Evolutionary conservation across 164 flowering plant genomes (phyloP).

Genomic region (Buxus sempervirens): DNA sequence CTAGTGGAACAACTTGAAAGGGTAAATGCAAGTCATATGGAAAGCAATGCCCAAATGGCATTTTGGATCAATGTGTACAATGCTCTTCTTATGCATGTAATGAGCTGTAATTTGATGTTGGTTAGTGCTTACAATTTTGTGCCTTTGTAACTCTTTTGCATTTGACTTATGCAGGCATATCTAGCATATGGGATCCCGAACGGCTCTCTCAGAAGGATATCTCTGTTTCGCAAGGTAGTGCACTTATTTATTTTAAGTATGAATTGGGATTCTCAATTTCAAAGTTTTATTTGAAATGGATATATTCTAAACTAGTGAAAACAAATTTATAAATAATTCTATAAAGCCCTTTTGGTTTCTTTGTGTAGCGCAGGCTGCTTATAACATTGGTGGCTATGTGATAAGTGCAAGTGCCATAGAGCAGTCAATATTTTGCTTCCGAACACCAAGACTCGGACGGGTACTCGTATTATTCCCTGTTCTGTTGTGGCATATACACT

Average conservation of each 20-base stretch:
- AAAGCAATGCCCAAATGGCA: conserved; percentile 58
- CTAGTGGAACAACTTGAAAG: conserved; percentile 79
- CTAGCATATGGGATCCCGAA: conserved; percentile 81
- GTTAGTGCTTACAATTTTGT: conserved; percentile 5
- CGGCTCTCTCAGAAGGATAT: conserved; percentile 65
- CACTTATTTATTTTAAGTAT: conserved; percentile 10
- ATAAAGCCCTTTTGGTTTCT: conserved; percentile 19
- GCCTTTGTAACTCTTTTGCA: conserved; percentile 7
- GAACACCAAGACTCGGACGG: conserved; percentile 61
- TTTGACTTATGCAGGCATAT: conserved; percentile 54
- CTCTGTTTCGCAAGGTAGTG: conserved; percentile 87
- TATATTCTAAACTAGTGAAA: too few relatives aligned
- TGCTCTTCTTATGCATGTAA: conserved; percentile 92
- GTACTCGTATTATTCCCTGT: conserved; percentile 29
- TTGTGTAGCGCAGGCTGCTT: conserved; percentile 82
- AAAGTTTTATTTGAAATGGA: too few relatives aligned
- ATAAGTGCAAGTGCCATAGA: conserved; percentile 77
- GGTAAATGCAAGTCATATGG: conserved; percentile 65
- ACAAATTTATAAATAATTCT: too few relatives aligned
- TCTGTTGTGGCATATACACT: too few relatives aligned
- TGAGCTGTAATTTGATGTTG: background rate
- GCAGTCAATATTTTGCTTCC: conserved; percentile 63
- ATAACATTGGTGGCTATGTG: conserved; percentile 72
- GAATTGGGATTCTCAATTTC: background rate
- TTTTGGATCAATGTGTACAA: conserved; percentile 93